phyloP scores from a whole-genome alignment of 805 yeast genomes.

The Ogataea trehaloabstinens region DNA sequence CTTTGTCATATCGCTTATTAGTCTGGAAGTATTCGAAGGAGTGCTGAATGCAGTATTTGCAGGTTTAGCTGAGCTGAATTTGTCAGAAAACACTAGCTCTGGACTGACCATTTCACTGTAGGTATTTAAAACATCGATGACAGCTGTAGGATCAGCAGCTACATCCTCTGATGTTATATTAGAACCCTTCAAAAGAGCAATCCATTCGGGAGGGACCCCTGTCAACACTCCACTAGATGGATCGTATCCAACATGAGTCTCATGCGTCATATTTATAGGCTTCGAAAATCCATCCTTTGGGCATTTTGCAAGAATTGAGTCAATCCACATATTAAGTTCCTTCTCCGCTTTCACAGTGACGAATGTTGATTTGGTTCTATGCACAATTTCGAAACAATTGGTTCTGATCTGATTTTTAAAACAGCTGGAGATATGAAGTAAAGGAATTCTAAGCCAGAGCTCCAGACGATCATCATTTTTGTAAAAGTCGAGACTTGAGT shows the following conservation, averaged over 20 bases:
- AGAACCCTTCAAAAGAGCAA: conserved; percentile 52
- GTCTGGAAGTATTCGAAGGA: conserved; percentile 7
- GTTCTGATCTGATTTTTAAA: conserved; percentile 70
- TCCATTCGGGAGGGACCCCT: conserved; percentile 55
- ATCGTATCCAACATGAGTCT: conserved; percentile 85
- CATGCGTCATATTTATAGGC: conserved; percentile 94
- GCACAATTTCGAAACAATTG: conserved; percentile 76
- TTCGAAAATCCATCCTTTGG: conserved; percentile 71
- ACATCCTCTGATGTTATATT: conserved; percentile 61
- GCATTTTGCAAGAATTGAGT: conserved; percentile 76
- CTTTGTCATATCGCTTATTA: conserved; percentile 31
- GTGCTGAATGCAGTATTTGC: conserved; percentile 10
- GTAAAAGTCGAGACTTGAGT: conserved; percentile 70
- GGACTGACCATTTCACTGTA: conserved; percentile 44
- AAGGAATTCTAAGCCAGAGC: conserved; percentile 50
- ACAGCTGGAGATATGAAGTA: conserved; percentile 60
- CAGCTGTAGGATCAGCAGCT: conserved; percentile 63
- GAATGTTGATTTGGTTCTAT: conserved; percentile 62
- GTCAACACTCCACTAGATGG: conserved; percentile 64
- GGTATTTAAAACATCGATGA: conserved; percentile 58
- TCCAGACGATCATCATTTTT: conserved; percentile 59
- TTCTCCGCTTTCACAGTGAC: conserved; percentile 74
- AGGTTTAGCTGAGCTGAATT: conserved; percentile 10
- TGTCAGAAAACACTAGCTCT: conserved; percentile 32
- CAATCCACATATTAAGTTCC: conserved; percentile 88